Evolutionary conservation across 2,329 filamentous ascomycete species (phyloP).

Genomic region (Xylariaceae sp.): DNA sequence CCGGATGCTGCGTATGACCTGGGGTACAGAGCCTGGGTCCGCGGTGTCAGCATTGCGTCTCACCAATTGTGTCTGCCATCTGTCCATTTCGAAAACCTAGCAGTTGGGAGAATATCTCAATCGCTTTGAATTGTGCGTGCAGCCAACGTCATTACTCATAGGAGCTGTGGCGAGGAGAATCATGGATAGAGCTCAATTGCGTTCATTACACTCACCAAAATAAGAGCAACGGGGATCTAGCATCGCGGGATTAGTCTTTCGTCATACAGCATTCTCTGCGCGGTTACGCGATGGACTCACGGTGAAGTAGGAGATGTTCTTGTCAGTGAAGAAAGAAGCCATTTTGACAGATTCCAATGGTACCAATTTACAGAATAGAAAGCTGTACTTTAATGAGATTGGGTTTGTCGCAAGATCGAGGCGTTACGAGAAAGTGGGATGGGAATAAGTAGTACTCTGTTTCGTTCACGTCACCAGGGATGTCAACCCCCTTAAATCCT

Average conservation of each 20-base stretch:
- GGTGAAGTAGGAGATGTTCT: constrained; percentile 31
- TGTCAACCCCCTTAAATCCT: too few relatives aligned
- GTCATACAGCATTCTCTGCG: background rate
- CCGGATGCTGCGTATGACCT: constrained; percentile 27
- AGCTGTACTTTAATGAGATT: too few relatives aligned
- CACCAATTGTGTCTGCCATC: too few relatives aligned
- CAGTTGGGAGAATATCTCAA: background rate
- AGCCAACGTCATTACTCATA: too few relatives aligned
- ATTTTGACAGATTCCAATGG: constrained; percentile 13
- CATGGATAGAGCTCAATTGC: too few relatives aligned
- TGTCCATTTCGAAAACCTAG: background rate
- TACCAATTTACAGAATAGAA: too few relatives aligned
- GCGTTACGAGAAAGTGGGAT: background rate
- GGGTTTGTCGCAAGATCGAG: too few relatives aligned
- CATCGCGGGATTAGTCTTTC: background rate
- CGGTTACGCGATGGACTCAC: constrained; percentile 14
- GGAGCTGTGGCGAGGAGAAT: too few relatives aligned
- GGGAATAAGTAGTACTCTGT: background rate
- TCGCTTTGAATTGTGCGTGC: background rate
- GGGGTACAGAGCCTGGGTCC: constrained; percentile 22
- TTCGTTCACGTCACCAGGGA: too few relatives aligned
- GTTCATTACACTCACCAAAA: constrained; percentile 20
- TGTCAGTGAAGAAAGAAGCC: constrained; percentile 24
- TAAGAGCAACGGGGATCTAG: constrained; percentile 25
- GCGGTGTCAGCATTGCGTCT: background rate